phyloP scores from a whole-genome alignment of 2,329 filamentous ascomycete genomes.

The Exophiala lecanii-corni region DNA sequence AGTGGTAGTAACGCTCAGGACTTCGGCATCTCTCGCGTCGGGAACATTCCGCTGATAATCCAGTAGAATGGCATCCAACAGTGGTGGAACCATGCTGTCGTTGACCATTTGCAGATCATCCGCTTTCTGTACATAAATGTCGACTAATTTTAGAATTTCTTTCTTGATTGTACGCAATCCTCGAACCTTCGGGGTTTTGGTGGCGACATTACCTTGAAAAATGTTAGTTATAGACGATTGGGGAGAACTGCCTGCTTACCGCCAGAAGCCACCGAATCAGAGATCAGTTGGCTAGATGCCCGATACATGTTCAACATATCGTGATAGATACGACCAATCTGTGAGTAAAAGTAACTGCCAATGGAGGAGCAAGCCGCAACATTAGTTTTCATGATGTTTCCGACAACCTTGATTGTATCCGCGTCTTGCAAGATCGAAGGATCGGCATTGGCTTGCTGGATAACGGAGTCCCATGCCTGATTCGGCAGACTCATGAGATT shows the following conservation, averaged over 20 bases:
- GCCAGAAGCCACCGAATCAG: slow-evolving; percentile 80
- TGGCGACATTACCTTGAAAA: slow-evolving; percentile 72
- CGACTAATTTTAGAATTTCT: slow-evolving; percentile 96
- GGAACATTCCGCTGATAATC: slow-evolving; percentile 98
- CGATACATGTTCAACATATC: slow-evolving; percentile 99
- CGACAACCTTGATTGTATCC: slow-evolving; percentile 96
- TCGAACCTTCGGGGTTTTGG: slow-evolving; percentile 94
- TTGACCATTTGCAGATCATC: slow-evolving; percentile 93
- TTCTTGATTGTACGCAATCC: slow-evolving; percentile 98
- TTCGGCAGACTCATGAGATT: slow-evolving; percentile 95
- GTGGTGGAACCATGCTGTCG: slow-evolving; percentile 88
- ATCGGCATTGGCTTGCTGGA: slow-evolving; percentile 77
- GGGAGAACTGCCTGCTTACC: slow-evolving; percentile 48
- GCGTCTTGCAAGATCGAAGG: slow-evolving; percentile 82
- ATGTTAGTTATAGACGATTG: slow-evolving; percentile 19
- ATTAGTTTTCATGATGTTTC: slow-evolving; percentile 99
- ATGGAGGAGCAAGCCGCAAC: slow-evolving; percentile 97
- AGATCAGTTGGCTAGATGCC: slow-evolving; percentile 93
- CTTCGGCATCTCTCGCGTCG: slow-evolving; percentile 91
- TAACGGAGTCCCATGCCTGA: slow-evolving; percentile 91
- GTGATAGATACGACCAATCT: slow-evolving; percentile 94
- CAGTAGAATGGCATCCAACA: slow-evolving; percentile 86
- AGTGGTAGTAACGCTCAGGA: slow-evolving; percentile 94
- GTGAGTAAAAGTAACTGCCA: slow-evolving; percentile 94
- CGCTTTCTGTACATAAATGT: slow-evolving; percentile 96